These are phyloP conservation scores for Chytriomyces sp. DNA, from an alignment of 192 early-diverging fungal genomes.

Conservation along the genomic window DNA sequence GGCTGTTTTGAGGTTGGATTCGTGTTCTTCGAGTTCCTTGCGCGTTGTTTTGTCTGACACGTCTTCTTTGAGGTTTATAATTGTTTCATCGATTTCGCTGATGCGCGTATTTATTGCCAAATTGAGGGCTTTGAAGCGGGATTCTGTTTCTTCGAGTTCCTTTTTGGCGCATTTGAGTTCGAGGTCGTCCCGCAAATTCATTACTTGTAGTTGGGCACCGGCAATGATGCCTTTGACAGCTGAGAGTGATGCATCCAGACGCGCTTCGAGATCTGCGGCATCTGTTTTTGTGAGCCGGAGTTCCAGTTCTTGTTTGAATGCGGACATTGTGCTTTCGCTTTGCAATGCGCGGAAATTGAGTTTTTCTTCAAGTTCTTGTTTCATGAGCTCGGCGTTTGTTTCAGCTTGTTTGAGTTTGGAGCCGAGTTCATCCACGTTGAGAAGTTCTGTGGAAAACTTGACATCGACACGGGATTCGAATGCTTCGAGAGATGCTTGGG, in stretches of 20 bases:
- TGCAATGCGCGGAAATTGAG: constrained; percentile 40
- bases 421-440: constrained; percentile 15
- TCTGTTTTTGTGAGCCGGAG: constrained; percentile 36
- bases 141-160: constrained; percentile 44
- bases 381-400: constrained; percentile 18
- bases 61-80: constrained; percentile 41
- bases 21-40: constrained; percentile 43
- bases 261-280: constrained; percentile 34
- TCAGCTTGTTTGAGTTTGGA: constrained; percentile 16
- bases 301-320: constrained; percentile 49
- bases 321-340: constrained; percentile 42
- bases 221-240: constrained; percentile 20
- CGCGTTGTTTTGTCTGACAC: constrained; percentile 25
- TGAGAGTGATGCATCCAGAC: constrained; percentile 21
- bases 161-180: constrained; percentile 38
- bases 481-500: constrained; percentile 31
- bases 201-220: neutral
- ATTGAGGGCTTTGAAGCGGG: constrained; percentile 31
- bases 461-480: constrained; percentile 28
- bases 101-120: neutral
- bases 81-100: constrained; percentile 25
- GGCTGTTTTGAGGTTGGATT: constrained; percentile 32
- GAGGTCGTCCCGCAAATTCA: constrained; percentile 32
- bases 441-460: constrained; percentile 12
- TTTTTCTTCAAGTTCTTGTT: constrained; percentile 38